Percentiles rank a stretch among this genome's conserved stretches.
phyloP scores from a whole-genome alignment of 805 yeast genomes.

The Sungouiozyma ichnusensis region DNA sequence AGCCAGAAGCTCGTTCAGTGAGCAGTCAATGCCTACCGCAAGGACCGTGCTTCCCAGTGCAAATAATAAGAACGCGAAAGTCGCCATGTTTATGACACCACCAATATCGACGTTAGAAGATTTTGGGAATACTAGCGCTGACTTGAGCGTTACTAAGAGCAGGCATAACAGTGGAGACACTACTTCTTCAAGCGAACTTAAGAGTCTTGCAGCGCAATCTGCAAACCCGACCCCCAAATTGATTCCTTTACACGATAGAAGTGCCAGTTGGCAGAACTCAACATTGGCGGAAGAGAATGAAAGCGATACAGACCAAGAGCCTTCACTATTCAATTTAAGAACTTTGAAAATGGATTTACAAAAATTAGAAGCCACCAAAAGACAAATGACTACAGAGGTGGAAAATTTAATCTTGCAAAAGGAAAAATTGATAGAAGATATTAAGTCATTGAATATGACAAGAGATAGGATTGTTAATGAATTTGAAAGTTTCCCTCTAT shows the following conservation, averaged over 20 bases:
- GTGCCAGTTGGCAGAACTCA: conserved; percentile 6
- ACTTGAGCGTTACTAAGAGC: neutral
- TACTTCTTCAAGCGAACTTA: neutral
- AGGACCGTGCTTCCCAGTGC: too few relatives aligned
- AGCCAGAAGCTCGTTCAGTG: neutral
- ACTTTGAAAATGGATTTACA: conserved; percentile 34
- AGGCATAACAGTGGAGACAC: too few relatives aligned
- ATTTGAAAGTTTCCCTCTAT: conserved; percentile 6
- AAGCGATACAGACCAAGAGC: conserved; percentile 14
- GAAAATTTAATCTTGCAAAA: conserved; percentile 39
- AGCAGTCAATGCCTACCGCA: neutral
- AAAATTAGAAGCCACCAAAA: conserved; percentile 34
- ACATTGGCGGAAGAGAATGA: conserved; percentile 2
- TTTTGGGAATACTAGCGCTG: neutral
- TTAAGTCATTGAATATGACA: conserved; percentile 25
- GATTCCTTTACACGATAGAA: neutral
- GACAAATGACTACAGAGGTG: conserved; percentile 39
- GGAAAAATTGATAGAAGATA: conserved; percentile 37
- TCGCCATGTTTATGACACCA: conserved; percentile 13
- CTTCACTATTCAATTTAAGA: conserved; percentile 31
- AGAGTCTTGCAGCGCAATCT: neutral
- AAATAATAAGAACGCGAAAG: conserved; percentile 7
- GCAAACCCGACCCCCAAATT: neutral
- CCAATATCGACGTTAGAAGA: conserved; percentile 5
- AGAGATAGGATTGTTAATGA: conserved; percentile 2